phyloP scores from a whole-genome alignment of 2,329 filamentous ascomycete species.

The Pezicula neosporulosa region DNA sequence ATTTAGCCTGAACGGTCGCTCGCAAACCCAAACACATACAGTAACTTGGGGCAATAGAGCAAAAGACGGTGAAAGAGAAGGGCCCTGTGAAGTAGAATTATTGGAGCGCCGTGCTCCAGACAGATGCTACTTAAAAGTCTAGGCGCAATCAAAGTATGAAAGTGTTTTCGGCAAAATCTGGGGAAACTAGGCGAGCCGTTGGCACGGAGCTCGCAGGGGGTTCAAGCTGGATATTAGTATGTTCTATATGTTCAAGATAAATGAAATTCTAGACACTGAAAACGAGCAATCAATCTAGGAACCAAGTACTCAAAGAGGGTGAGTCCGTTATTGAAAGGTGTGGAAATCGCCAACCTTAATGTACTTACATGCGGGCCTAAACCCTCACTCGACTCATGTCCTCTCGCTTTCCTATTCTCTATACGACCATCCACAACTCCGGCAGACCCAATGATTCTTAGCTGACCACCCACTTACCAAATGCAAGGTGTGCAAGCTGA shows the following conservation, averaged over 20 bases:
- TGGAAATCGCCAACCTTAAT: slow-evolving; percentile 27
- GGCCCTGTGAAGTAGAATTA: too few relatives aligned
- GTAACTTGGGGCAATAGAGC: too few relatives aligned
- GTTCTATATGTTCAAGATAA: background rate
- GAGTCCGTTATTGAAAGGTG: slow-evolving; percentile 9
- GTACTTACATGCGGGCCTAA: slow-evolving; percentile 25
- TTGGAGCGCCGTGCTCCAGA: too few relatives aligned
- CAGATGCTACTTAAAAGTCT: too few relatives aligned
- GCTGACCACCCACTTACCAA: slow-evolving; percentile 17
- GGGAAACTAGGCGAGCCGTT: too few relatives aligned
- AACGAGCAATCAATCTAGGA: background rate
- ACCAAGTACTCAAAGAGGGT: background rate
- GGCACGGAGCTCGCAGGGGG: too few relatives aligned
- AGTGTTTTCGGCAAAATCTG: too few relatives aligned
- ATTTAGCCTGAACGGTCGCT: slow-evolving; percentile 20
- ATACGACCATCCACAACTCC: background rate
- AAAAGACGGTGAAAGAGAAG: too few relatives aligned
- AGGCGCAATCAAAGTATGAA: too few relatives aligned
- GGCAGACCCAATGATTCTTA: background rate
- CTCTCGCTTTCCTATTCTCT: slow-evolving; percentile 1
- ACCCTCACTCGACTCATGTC: background rate
- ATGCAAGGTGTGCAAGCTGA: slow-evolving; percentile 5
- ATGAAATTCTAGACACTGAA: background rate
- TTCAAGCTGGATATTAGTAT: background rate
- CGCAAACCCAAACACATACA: background rate